Conservation (phyloP, 1,284 basidiomycete species). For the Microbotryum silenes-acaulis region DNA sequence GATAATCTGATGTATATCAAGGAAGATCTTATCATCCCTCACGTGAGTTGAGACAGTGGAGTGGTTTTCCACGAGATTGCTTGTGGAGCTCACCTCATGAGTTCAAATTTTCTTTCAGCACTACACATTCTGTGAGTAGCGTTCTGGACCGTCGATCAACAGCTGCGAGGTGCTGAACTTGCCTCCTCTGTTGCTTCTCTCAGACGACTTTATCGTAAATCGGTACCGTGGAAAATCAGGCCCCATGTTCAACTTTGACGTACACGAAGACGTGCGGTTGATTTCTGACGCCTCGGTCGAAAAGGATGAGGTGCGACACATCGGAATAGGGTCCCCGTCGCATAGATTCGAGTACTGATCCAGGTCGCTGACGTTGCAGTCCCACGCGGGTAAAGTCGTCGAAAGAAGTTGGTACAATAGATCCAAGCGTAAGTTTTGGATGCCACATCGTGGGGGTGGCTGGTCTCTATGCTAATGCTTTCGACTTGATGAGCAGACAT, state of each 20-base stretch:
- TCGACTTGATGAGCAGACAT: slow-evolving; percentile 17
- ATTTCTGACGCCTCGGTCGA: slow-evolving; percentile 92
- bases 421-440: slow-evolving; percentile 54
- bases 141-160: neutral
- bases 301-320: slow-evolving; percentile 68
- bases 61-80: neutral
- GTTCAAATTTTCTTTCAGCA: slow-evolving; percentile 52
- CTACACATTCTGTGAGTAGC: slow-evolving; percentile 79
- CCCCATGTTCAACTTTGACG: slow-evolving; percentile 97
- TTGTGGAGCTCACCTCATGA: neutral
- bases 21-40: slow-evolving; percentile 91
- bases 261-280: slow-evolving; percentile 93
- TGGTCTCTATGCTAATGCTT: neutral
- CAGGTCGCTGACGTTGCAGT: slow-evolving; percentile 40
- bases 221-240: slow-evolving; percentile 97
- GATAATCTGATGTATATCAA: slow-evolving; percentile 96
- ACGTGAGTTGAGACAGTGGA: slow-evolving; percentile 49
- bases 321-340: neutral
- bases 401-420: slow-evolving; percentile 92
- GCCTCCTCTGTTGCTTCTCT: neutral
- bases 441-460: neutral
- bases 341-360: neutral
- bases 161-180: neutral
- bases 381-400: slow-evolving; percentile 97
- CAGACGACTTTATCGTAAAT: slow-evolving; percentile 79